Conservation (phyloP, 345 rosid species). For the Clausena lansium region DNA sequence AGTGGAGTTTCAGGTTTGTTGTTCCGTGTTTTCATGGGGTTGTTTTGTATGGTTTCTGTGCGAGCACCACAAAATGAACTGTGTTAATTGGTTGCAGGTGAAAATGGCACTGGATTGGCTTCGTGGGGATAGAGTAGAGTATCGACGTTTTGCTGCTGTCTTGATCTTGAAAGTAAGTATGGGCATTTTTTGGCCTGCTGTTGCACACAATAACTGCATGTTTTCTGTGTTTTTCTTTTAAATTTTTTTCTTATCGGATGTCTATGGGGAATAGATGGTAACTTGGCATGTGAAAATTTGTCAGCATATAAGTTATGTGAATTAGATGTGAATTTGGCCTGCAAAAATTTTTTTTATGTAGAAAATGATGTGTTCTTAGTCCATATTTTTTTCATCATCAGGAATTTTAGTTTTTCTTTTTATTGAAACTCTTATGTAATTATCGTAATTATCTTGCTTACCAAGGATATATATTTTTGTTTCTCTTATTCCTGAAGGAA, state of each 20-base stretch:
- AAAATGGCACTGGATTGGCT: conserved; percentile 92
- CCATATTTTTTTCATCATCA: neutral
- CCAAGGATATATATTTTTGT: neutral
- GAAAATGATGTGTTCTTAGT: neutral
- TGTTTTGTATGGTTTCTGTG: neutral
- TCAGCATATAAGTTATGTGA: neutral
- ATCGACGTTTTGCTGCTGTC: conserved; percentile 89
- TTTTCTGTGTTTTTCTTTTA: neutral
- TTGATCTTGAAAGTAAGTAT: conserved; percentile 76
- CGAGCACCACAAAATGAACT: conserved; percentile 5
- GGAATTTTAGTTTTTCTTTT: neutral
- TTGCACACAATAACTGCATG: neutral
- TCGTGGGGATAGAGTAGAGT: conserved; percentile 79
- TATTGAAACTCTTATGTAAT: neutral
- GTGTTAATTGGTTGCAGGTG: conserved; percentile 44
- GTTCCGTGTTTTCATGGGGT: conserved; percentile 11
- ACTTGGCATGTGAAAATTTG: neutral
- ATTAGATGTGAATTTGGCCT: neutral
- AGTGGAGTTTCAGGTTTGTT: conserved; percentile 85
- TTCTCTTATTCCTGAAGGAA: conserved; percentile 53
- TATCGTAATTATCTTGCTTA: conserved; percentile 4
- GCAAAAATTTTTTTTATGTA: neutral
- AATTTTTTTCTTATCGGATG: neutral
- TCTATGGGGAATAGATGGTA: neutral
- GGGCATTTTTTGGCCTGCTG: neutral